These are phyloP conservation scores for Talaromyces sp. DNA, from an alignment of 2,329 filamentous ascomycete genomes.

Conservation along the genomic window DNA sequence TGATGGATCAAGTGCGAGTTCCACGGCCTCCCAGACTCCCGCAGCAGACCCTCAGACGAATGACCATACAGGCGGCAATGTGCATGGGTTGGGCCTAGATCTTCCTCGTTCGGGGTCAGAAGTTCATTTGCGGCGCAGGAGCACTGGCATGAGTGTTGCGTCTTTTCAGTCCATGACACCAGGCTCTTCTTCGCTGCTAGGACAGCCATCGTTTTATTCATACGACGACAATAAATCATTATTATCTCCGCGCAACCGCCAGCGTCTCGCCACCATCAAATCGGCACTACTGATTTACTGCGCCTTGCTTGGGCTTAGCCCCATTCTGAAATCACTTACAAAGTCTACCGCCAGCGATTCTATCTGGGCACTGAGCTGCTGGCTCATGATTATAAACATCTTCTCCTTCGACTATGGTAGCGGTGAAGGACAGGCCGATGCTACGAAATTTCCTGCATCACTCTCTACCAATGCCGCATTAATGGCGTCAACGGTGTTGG, in stretches of 20 bases:
- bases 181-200: constrained; percentile 25
- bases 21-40: constrained; percentile 32
- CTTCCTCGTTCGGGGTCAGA: constrained; percentile 40
- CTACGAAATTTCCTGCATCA: constrained; percentile 56
- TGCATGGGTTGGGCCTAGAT: constrained; percentile 46
- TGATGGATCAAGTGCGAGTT: constrained; percentile 44
- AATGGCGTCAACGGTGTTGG: constrained; percentile 93
- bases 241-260: constrained; percentile 56
- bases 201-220: constrained; percentile 25
- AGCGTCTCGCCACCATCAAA: constrained; percentile 78
- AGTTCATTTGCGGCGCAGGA: constrained; percentile 31
- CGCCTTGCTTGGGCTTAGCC: constrained; percentile 84
- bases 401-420: constrained; percentile 97
- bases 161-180: constrained; percentile 53
- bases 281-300: constrained; percentile 92
- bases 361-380: constrained; percentile 95
- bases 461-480: constrained; percentile 93
- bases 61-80: constrained; percentile 31
- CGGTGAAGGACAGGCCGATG: constrained; percentile 38
- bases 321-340: constrained; percentile 95
- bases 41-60: constrained; percentile 29
- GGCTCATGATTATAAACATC: constrained; percentile 90
- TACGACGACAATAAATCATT: constrained; percentile 29
- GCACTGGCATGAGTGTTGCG: constrained; percentile 39
- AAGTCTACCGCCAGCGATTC: constrained; percentile 87